Base-by-base conservation (phyloP, 257 asterid species). In the Henckelia pumila region DNA sequence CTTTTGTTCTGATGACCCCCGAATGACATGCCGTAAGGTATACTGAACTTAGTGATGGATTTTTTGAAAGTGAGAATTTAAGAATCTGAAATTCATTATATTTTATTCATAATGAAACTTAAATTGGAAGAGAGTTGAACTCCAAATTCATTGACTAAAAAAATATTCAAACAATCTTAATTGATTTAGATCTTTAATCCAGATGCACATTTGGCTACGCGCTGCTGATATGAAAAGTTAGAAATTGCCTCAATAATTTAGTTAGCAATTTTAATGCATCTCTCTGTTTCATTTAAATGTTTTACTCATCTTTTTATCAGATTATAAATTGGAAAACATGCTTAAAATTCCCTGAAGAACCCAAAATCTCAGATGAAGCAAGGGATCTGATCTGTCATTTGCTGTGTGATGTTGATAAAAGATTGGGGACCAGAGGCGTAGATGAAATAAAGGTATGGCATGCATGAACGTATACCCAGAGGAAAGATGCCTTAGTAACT, bases 1-100 rank as follows among this genome's bases (percentile, higher is more conserved):
- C 11, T 93, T 93, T 77, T 93, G 97, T 62, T 93, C 99, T 21
- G 99, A 93, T 76, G 97, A 93, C 78, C 97, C 96, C 40, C 88
- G 97, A 79, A 83, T 90, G 88, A 86, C 99, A 24, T 93, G 99
- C 59, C 99, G 99, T 71, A 93, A 93, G 99, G 99, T 93, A 81
- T 23, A 57, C 25, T 29, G 49, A 11, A 47, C 61, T 58, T 61
- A 4, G 4, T 23, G 63, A 52, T 28, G 59, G 37, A 20, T 70
- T 74, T 28, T 28, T 28, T 44, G 23, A 6, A 20, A 59, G 55
- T 32, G 20, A 21, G 13, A 44, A 71, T 4, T 24, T 23, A 19
- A 35, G 55, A 47, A 47, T 47, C n/a, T 47, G 55, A 47, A 47
- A 47, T 16, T 47, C 20, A 47, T 17, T 40, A 0, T 40, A 13